Percentiles rank a stretch among this genome's conserved stretches.
phyloP scores from a whole-genome alignment of 345 rosid species.

The Orychophragmus violaceus region DNA sequence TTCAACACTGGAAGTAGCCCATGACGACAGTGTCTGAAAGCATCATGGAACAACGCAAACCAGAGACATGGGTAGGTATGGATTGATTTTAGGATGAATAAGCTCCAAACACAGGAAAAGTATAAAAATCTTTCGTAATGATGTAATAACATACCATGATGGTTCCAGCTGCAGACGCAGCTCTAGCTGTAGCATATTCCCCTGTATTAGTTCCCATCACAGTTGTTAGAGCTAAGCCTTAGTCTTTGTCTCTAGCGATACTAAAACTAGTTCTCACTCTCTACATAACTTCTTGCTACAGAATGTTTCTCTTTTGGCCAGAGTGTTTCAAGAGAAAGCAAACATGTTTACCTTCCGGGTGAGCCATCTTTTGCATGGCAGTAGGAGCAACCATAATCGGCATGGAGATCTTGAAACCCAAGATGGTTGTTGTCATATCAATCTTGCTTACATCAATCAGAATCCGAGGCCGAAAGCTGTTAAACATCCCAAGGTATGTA shows the following conservation, averaged over 20 bases:
- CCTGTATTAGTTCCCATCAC: slow-evolving; percentile 37
- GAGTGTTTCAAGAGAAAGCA: not conserved
- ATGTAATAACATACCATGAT: slow-evolving; percentile 49
- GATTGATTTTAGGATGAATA: not conserved
- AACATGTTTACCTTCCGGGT: slow-evolving; percentile 53
- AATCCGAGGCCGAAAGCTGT: slow-evolving; percentile 72
- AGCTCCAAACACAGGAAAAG: not conserved
- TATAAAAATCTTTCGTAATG: not conserved
- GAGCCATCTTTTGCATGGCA: slow-evolving; percentile 84
- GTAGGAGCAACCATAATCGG: slow-evolving; percentile 88
- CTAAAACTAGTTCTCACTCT: not conserved
- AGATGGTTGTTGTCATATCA: slow-evolving; percentile 55
- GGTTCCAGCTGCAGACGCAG: slow-evolving; percentile 69
- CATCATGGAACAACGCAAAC: not conserved
- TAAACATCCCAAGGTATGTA: not conserved
- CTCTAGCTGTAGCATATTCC: slow-evolving; percentile 80
- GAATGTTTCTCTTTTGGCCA: not conserved
- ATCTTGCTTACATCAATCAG: slow-evolving; percentile 75
- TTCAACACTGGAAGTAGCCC: slow-evolving; percentile 91
- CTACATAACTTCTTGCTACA: not conserved
- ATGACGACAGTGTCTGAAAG: slow-evolving; percentile 74
- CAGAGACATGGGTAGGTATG: not conserved
- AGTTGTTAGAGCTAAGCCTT: not conserved
- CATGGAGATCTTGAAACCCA: slow-evolving; percentile 77
- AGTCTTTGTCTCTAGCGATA: not conserved